A percentile compares a stretch with the other conserved stretches of the same genome.
Conservation (phyloP, 2,329 filamentous ascomycete genomes). For the Fusarium piperis region DNA sequence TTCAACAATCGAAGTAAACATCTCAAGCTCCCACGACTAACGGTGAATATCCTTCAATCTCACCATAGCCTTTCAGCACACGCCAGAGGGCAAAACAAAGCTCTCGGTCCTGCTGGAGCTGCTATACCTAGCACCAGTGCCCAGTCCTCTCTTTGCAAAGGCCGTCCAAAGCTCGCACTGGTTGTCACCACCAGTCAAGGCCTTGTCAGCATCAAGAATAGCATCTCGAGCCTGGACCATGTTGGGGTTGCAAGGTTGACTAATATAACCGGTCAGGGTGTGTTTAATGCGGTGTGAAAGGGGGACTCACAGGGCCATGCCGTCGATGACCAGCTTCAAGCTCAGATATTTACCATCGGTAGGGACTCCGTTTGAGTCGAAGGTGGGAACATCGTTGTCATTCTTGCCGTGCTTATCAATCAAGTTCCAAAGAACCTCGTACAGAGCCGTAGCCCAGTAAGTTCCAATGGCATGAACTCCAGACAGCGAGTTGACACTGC, state of each 20-base stretch:
- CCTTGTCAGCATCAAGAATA: slow-evolving; percentile 64
- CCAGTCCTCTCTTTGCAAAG: slow-evolving; percentile 67
- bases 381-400: slow-evolving; percentile 51
- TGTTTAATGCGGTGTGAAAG: accelerated
- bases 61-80: slow-evolving; percentile 28
- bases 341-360: slow-evolving; percentile 62
- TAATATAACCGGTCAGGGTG: background rate
- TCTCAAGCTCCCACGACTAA: background rate
- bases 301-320: slow-evolving; percentile 54
- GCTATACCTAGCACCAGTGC: slow-evolving; percentile 48
- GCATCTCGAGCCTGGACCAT: slow-evolving; percentile 63
- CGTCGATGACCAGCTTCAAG: slow-evolving; percentile 63
- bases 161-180: slow-evolving; percentile 62
- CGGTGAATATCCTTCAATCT: background rate
- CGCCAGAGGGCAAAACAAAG: slow-evolving; percentile 40
- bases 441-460: slow-evolving; percentile 52
- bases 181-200: slow-evolving; percentile 62
- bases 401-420: slow-evolving; percentile 66
- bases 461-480: slow-evolving; percentile 60
- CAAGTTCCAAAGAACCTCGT: slow-evolving; percentile 67
- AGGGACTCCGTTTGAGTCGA: slow-evolving; percentile 56
- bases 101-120: slow-evolving; percentile 44
- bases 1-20: background rate
- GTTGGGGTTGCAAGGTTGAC: slow-evolving; percentile 65
- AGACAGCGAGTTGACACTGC: slow-evolving; percentile 48